A percentile compares a stretch with the other conserved stretches of the same genome.
These are phyloP conservation scores for Botryotinia calthae DNA, from an alignment of 2,329 filamentous ascomycete genomes.

Conservation along the genomic window DNA sequence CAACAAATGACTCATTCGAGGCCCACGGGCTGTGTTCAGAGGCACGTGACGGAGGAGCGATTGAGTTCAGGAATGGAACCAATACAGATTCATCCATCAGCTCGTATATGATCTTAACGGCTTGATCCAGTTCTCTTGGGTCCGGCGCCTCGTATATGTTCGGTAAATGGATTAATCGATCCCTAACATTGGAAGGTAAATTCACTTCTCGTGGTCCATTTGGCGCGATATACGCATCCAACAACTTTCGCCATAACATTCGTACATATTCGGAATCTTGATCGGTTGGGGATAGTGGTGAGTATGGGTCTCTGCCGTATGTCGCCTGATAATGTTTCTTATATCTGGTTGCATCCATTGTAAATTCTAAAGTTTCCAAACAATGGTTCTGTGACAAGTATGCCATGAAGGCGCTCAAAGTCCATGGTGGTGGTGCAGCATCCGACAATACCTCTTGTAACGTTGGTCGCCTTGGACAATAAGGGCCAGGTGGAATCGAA, in stretches of 20 bases:
- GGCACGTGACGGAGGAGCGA: constrained; percentile 31
- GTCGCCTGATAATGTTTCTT: constrained; percentile 48
- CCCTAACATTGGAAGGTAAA: constrained; percentile 79
- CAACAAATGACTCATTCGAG: constrained; percentile 36
- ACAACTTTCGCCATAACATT: constrained; percentile 80
- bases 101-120: constrained; percentile 86
- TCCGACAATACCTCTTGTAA: constrained; percentile 87
- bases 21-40: constrained; percentile 36
- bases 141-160: constrained; percentile 62
- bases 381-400: constrained; percentile 97
- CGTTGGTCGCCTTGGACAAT: constrained; percentile 63
- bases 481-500: constrained; percentile 43
- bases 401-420: constrained; percentile 88
- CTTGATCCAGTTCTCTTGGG: constrained; percentile 74
- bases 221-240: constrained; percentile 86
- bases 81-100: constrained; percentile 97
- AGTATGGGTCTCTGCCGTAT: constrained; percentile 46
- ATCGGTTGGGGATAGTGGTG: constrained; percentile 32
- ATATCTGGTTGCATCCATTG: constrained; percentile 88
- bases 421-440: constrained; percentile 82
- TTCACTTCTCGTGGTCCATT: constrained; percentile 88
- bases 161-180: constrained; percentile 68
- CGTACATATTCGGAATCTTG: constrained; percentile 57
- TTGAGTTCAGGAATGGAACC: constrained; percentile 77
- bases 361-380: constrained; percentile 93